Conservation (phyloP, 441 rosid species). For the Macaranga tanarius region DNA sequence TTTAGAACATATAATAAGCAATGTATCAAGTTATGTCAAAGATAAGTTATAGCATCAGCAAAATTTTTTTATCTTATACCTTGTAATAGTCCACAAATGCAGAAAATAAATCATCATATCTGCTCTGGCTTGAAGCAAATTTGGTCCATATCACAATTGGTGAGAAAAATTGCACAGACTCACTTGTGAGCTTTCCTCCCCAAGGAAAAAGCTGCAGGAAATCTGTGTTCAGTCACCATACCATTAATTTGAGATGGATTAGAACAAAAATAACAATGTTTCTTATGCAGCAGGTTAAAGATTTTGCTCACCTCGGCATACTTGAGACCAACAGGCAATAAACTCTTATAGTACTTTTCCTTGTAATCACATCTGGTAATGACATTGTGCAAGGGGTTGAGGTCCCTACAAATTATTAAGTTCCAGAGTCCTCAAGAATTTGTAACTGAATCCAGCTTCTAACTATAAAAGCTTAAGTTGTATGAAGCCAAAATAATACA, state of each 20-base stretch:
- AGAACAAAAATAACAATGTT: background rate
- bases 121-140: slow-evolving; percentile 58
- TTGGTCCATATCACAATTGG: slow-evolving; percentile 94
- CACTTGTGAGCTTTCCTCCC: slow-evolving; percentile 95
- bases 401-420: slow-evolving; percentile 56
- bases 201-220: slow-evolving; percentile 87
- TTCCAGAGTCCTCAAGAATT: slow-evolving; percentile 10
- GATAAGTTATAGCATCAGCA: background rate
- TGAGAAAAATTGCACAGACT: slow-evolving; percentile 80
- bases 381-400: slow-evolving; percentile 77
- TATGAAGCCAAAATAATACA: background rate
- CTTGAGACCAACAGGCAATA: slow-evolving; percentile 61
- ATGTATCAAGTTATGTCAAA: slow-evolving; percentile 4
- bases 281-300: slow-evolving; percentile 7
- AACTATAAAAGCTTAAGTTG: background rate
- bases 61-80: slow-evolving; percentile 38
- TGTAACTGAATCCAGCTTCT: background rate
- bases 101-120: slow-evolving; percentile 50
- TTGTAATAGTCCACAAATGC: slow-evolving; percentile 80
- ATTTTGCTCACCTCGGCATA: slow-evolving; percentile 57
- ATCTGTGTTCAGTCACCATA: slow-evolving; percentile 42
- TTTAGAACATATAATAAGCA: background rate
- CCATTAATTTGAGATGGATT: slow-evolving; percentile 22
- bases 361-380: slow-evolving; percentile 52
- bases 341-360: slow-evolving; percentile 64